Evolutionary conservation across 2,329 filamentous ascomycete species (phyloP).

Genomic region (Microsporum canis): DNA sequence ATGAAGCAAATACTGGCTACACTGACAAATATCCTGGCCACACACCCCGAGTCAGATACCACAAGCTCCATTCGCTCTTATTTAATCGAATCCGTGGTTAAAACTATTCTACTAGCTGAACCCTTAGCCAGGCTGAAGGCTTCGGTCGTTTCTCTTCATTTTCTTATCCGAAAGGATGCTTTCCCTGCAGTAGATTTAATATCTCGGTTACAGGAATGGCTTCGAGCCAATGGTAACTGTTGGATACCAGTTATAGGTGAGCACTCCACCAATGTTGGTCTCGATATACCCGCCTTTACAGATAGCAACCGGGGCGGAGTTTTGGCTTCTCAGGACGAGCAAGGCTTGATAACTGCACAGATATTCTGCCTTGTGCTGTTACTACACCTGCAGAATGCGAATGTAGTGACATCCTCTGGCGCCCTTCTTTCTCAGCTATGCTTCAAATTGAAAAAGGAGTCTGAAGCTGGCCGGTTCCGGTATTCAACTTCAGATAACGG

Average conservation of each 20-base stretch:
- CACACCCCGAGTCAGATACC: slow-evolving; percentile 18
- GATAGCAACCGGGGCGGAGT: slow-evolving; percentile 4
- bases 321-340: slow-evolving; percentile 12
- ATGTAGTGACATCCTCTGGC: slow-evolving; percentile 12
- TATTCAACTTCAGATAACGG: slow-evolving; percentile 8
- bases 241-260: slow-evolving; percentile 27
- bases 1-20: slow-evolving; percentile 36
- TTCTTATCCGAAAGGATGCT: slow-evolving; percentile 29
- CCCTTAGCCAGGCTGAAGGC: slow-evolving; percentile 30
- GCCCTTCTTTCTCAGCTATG: slow-evolving; percentile 13
- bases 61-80: slow-evolving; percentile 17
- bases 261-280: slow-evolving; percentile 23
- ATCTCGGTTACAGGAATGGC: slow-evolving; percentile 23
- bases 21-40: slow-evolving; percentile 27
- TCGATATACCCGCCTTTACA: slow-evolving; percentile 17
- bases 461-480: slow-evolving; percentile 2
- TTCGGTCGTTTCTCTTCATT: slow-evolving; percentile 27
- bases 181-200: slow-evolving; percentile 25
- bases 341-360: slow-evolving; percentile 17
- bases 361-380: slow-evolving; percentile 14
- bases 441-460: slow-evolving; percentile 10
- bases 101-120: slow-evolving; percentile 30
- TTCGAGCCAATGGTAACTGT: slow-evolving; percentile 20
- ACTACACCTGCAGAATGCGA: slow-evolving; percentile 12
- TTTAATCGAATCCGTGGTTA: slow-evolving; percentile 22